Base-by-base conservation (phyloP, 768 basidiomycete species). In the Trametes villosa region DNA sequence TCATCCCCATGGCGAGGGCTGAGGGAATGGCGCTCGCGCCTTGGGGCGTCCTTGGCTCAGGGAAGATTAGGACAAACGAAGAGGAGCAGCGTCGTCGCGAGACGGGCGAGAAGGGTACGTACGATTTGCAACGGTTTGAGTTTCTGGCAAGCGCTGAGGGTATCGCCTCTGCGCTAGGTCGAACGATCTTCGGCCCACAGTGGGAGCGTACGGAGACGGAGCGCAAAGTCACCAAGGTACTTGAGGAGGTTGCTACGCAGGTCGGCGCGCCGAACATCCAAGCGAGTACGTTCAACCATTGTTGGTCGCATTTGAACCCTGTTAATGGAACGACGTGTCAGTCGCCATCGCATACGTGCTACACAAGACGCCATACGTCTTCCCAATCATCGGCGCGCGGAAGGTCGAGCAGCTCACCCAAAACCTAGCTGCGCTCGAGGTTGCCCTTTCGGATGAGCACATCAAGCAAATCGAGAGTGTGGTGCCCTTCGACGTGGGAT, bases 181-280 rank as follows among this genome's bases (percentile, higher is more conserved):
- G 2, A 76, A 78, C 1, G 68, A 24, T 11, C 24, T 70, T 2
- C 55, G 66, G 9, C 52, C 40, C 57, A 2, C 18, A 60, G 5
- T 79, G 79, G 78, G 69, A 76, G 51, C 73, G 78, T 1, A 75
- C 65, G 1, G 73, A 75, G 31, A 61, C 67, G 1, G 74, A 80
- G 59, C 68, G 66, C 34, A 71, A 71, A 30, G 67, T 77, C 20
- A 73, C 69, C n/a, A 44, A 60, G 1, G 76, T 72, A 9, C 71
- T 80, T 0, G 77, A 79, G 67, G 72, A 78, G 59, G 74, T 80
- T n/a, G 78, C 77, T 0, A 68, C 67, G 13, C 74, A 80, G 59
- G 68, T 77, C 26, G 77, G 46, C 46, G 46, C 46, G 29, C 13
- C 20, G 27, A 48, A 22, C 46, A 48, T 48, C 46, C 46, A 48